A percentile compares a stretch with the other conserved stretches of the same genome.
These are phyloP conservation scores for Debaryomyces nepalensis DNA, from an alignment of 1,139 yeast species.

Conservation along the genomic window DNA sequence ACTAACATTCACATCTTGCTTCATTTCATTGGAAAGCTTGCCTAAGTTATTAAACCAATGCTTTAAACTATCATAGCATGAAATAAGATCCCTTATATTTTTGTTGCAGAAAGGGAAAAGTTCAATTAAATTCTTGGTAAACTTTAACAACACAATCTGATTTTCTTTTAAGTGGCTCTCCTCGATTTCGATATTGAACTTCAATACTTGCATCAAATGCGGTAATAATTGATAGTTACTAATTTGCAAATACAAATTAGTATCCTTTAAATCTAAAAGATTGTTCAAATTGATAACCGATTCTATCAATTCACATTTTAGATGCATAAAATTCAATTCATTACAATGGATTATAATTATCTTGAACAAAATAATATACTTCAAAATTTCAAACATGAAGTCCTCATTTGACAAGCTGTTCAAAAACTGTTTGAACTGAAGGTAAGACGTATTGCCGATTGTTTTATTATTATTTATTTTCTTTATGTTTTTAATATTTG, in stretches of 20 bases:
- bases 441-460: slow-evolving; percentile 11
- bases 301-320: slow-evolving; percentile 29
- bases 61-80: slow-evolving; percentile 30
- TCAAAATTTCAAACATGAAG: slow-evolving; percentile 21
- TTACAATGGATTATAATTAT: slow-evolving; percentile 34
- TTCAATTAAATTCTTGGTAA: slow-evolving; percentile 30
- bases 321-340: slow-evolving; percentile 22
- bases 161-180: slow-evolving; percentile 14
- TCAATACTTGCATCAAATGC: slow-evolving; percentile 40
- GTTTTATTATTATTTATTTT: slow-evolving; percentile 6
- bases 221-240: slow-evolving; percentile 42
- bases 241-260: slow-evolving; percentile 35
- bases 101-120: slow-evolving; percentile 37
- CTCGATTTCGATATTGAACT: slow-evolving; percentile 29
- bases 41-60: slow-evolving; percentile 35
- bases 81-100: slow-evolving; percentile 33
- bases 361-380: slow-evolving; percentile 36
- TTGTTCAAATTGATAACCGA: slow-evolving; percentile 29
- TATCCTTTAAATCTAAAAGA: slow-evolving; percentile 28
- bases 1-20: slow-evolving; percentile 6
- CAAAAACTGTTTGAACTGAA: slow-evolving; percentile 9
- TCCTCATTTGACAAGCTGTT: slow-evolving; percentile 10
- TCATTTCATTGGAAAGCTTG: slow-evolving; percentile 18
- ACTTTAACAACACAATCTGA: slow-evolving; percentile 22
- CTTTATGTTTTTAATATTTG: slow-evolving; percentile 10